Conservation (phyloP, 495 filamentous ascomycete genomes). For the Amniculicola lignicola region DNA sequence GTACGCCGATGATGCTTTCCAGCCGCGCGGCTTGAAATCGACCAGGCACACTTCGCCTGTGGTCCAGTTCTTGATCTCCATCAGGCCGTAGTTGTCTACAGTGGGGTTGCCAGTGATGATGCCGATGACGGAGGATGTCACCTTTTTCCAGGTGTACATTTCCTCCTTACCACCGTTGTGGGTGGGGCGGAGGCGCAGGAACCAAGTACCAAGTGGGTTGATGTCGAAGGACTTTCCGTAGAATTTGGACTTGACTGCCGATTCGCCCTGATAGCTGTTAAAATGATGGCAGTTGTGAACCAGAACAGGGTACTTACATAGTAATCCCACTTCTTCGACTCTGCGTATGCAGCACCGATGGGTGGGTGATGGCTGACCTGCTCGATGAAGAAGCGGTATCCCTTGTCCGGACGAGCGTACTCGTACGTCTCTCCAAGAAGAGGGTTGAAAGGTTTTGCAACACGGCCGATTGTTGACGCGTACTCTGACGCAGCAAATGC, state of each 20-base stretch:
- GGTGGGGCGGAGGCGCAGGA: constrained; percentile 77
- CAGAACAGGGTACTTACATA: constrained; percentile 52
- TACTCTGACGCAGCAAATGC: constrained; percentile 95
- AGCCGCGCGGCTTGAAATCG: constrained; percentile 93
- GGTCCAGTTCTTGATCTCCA: constrained; percentile 96
- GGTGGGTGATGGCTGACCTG: constrained; percentile 98
- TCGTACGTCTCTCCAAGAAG: constrained; percentile 95
- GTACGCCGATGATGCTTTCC: constrained; percentile 88
- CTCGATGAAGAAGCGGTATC: constrained; percentile 96
- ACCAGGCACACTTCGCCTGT: constrained; percentile 87
- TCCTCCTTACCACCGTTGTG: constrained; percentile 68
- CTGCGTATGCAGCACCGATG: constrained; percentile 88
- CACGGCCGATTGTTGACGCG: constrained; percentile 91
- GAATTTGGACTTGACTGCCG: constrained; percentile 94
- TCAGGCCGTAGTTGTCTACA: constrained; percentile 96
- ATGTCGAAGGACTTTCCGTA: constrained; percentile 97
- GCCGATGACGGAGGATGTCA: constrained; percentile 93
- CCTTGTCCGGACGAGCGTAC: constrained; percentile 90
- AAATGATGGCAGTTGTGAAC: constrained; percentile 15
- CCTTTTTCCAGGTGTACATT: constrained; percentile 98
- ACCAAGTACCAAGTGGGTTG: constrained; percentile 95
- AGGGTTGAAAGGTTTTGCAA: constrained; percentile 97
- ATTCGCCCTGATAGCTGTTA: constrained; percentile 64
- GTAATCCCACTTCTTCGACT: constrained; percentile 93
- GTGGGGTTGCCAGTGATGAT: constrained; percentile 96